Evolutionary conservation across 2,329 filamentous ascomycete genomes (phyloP), one percentile per base, ranked within the genome.

Genomic region (Xylariales sp.): DNA sequence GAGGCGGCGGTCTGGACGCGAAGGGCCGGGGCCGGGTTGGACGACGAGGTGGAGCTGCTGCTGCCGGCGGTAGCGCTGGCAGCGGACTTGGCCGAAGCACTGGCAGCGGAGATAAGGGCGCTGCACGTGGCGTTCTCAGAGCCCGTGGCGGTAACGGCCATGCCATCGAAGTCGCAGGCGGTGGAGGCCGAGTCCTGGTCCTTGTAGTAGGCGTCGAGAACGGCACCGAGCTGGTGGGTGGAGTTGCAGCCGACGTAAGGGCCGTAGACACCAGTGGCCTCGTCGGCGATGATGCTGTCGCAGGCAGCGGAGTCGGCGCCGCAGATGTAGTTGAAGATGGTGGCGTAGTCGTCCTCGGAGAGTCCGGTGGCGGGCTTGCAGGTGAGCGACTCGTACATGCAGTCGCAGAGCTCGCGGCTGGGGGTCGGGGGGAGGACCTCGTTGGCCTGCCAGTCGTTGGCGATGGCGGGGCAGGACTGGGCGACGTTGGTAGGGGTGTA

Each of bases 361-460:
- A 83, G 63, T 43, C 62, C 62, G 40, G 69, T 58, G 32, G 72
- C 68, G 41, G 83, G 75, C 17, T 70, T 67, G 59, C 85, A 90
- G 45, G 67, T 69, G 33, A 88, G 65, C 14, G 78, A 77, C 46
- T 74, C 68, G 56, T 73, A 70, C 83, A 88, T 88, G 72, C 85
- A 90, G 42, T 64, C 58, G 69, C 85, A 89, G 20, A 88, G 74
- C 25, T 77, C 59, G 35, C 72, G 59, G 62, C 89, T 85, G 47
- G 83, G 83, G 14, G 74, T 75, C n/a, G 84, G 85, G 39, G 85
- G 85, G 27, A 89, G 81, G 36, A 66, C 68, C 30, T 68, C 65
- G 29, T 84, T 80, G 39, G 71, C 69, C 45, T 60, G 47, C 84
- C 85, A 89, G 52, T 66, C 63, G 16, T 63, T 50, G 46, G 62